Percentiles rank a stretch among this genome's conserved stretches.
phyloP scores from a whole-genome alignment of 495 filamentous ascomycete species.

The Talaromyces ruber region DNA sequence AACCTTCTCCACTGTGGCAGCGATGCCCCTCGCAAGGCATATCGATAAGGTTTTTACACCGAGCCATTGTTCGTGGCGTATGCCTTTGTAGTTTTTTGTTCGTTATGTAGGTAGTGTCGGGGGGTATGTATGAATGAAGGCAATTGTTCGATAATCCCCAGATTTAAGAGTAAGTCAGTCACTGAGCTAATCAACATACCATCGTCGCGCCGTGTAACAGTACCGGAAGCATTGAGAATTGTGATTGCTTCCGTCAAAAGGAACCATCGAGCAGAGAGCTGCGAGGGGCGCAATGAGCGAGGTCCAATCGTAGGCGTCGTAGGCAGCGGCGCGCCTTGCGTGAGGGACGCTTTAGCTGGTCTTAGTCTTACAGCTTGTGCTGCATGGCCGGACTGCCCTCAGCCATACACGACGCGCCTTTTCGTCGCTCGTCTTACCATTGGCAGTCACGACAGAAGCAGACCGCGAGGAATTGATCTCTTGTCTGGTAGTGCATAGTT shows the following conservation, averaged over 20 bases:
- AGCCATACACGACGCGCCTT: slow-evolving; percentile 1
- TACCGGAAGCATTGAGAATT: not conserved
- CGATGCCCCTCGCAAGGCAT: not conserved
- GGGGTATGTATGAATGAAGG: not conserved
- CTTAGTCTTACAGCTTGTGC: not conserved
- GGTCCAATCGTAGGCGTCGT: not conserved
- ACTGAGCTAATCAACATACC: not conserved
- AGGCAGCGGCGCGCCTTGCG: not conserved
- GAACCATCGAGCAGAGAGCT: not conserved
- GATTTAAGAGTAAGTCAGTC: not conserved
- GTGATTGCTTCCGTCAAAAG: not conserved
- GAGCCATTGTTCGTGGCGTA: not conserved
- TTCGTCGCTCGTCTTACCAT: not conserved
- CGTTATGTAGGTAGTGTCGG: not conserved
- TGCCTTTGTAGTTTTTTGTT: not conserved
- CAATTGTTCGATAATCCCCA: not conserved
- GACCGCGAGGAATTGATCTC: not conserved
- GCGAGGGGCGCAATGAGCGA: not conserved
- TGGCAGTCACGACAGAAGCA: not conserved
- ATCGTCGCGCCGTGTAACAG: not conserved
- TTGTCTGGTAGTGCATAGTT: not conserved
- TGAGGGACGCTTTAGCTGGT: not conserved
- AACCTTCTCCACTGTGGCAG: not conserved
- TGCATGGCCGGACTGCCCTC: not conserved
- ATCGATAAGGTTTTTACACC: not conserved